A percentile compares a stretch with the other conserved stretches of the same genome.
phyloP scores from a whole-genome alignment of 2,329 filamentous ascomycete genomes.

The Paecilomyces formosus region DNA sequence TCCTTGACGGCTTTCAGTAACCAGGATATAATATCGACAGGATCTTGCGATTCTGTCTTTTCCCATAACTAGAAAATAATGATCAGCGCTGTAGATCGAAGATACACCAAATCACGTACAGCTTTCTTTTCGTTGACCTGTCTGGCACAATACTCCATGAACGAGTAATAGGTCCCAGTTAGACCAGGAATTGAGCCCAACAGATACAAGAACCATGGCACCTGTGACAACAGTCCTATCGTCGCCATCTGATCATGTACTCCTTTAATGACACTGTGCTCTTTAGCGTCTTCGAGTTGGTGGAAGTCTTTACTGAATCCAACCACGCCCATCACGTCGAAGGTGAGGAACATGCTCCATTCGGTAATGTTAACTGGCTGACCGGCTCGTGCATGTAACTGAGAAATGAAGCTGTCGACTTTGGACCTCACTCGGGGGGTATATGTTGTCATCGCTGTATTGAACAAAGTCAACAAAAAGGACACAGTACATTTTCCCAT shows the following conservation, averaged over 20 bases:
- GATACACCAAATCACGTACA: slow-evolving; percentile 7
- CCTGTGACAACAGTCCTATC: slow-evolving; percentile 22
- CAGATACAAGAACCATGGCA: slow-evolving; percentile 17
- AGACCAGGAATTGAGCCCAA: slow-evolving; percentile 4
- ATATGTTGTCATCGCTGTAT: slow-evolving; percentile 1
- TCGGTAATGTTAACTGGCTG: slow-evolving; percentile 3
- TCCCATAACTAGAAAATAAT: slow-evolving; percentile 11
- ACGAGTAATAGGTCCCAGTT: slow-evolving; percentile 2
- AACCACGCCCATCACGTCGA: slow-evolving; percentile 12
- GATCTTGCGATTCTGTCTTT: slow-evolving; percentile 17
- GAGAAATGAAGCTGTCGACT: background rate
- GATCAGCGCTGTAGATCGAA: background rate
- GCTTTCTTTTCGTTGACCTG: slow-evolving; percentile 25
- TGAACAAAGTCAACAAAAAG: too few species aligned
- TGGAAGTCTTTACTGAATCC: slow-evolving; percentile 15
- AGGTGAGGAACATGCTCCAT: slow-evolving; percentile 15
- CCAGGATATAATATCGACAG: slow-evolving; percentile 11
- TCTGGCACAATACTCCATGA: slow-evolving; percentile 16
- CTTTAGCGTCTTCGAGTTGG: slow-evolving; percentile 11
- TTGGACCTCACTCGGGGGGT: background rate
- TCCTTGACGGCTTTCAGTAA: slow-evolving; percentile 9
- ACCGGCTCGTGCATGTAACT: background rate
- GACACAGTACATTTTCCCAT: too few species aligned
- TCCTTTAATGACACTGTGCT: slow-evolving; percentile 24
- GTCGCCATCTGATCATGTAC: slow-evolving; percentile 29